These are phyloP conservation scores for Pseudocercospora musae DNA, from an alignment of 2,329 filamentous ascomycete genomes.

Conservation along the genomic window DNA sequence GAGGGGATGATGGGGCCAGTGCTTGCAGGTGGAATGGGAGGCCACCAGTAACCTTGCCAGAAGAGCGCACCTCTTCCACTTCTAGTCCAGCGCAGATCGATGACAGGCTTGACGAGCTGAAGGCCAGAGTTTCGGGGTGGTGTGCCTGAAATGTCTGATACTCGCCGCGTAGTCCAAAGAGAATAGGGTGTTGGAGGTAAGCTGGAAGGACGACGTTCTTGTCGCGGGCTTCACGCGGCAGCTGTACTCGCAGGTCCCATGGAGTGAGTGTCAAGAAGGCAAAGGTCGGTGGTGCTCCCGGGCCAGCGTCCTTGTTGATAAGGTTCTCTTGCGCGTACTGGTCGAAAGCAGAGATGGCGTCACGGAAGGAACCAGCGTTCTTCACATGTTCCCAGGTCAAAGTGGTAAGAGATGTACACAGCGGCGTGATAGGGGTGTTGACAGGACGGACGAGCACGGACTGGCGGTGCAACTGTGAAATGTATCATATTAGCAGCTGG, in stretches of 20 bases:
- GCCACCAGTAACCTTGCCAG: constrained; percentile 97
- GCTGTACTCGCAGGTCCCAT: constrained; percentile 96
- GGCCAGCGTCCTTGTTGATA: constrained; percentile 71
- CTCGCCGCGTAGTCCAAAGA: constrained; percentile 93
- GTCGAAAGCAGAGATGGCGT: constrained; percentile 94
- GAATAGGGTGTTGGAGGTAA: constrained; percentile 95
- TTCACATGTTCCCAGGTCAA: constrained; percentile 99
- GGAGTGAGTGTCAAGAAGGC: constrained; percentile 97
- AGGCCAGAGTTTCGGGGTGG: constrained; percentile 94
- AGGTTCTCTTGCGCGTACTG: constrained; percentile 90
- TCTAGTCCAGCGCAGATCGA: constrained; percentile 98
- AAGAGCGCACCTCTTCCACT: constrained; percentile 95
- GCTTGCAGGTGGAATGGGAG: constrained; percentile 97
- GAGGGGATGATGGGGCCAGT: constrained; percentile 87
- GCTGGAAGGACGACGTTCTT: constrained; percentile 95
- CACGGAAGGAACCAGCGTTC: constrained; percentile 93
- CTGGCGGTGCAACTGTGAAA: constrained; percentile 77
- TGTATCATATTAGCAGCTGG: constrained; percentile 25
- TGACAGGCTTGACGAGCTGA: constrained; percentile 88
- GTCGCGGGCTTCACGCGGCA: constrained; percentile 94
- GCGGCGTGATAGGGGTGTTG: constrained; percentile 96
- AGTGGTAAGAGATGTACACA: constrained; percentile 97
- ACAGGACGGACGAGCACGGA: constrained; percentile 96
- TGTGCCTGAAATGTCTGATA: constrained; percentile 99
- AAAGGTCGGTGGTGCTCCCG: constrained; percentile 60